Percentiles rank a stretch among this genome's conserved stretches.
Evolutionary conservation across 176 grass and related monocot genomes (phyloP).

Genomic region (Rhynchospora breviuscula): DNA sequence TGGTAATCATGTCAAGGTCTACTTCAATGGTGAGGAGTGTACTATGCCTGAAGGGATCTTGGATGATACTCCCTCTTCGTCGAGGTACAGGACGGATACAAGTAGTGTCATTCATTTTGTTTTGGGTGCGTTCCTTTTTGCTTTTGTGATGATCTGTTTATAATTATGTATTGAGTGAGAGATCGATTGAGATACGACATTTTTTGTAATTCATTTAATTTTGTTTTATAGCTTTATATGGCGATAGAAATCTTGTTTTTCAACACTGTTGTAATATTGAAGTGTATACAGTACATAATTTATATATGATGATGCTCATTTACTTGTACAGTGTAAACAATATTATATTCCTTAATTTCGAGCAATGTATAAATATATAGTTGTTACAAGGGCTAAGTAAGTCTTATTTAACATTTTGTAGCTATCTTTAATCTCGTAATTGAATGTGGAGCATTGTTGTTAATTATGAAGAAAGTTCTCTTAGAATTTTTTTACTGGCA

Average conservation of each 20-base stretch:
- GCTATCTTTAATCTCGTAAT: too few relatives aligned
- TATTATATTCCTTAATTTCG: too few relatives aligned
- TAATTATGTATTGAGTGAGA: neutral
- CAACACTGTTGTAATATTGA: conserved; percentile 3
- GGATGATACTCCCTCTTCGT: neutral
- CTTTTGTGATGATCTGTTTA: neutral
- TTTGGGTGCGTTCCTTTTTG: conserved; percentile 2
- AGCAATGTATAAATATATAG: too few relatives aligned
- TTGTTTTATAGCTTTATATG: neutral
- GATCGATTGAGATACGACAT: neutral
- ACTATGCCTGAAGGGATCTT: conserved; percentile 54
- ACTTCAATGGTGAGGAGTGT: conserved; percentile 86
- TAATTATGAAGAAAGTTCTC: too few relatives aligned
- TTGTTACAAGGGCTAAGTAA: too few relatives aligned
- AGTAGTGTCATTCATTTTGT: neutral
- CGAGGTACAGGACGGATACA: neutral
- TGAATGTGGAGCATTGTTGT: too few relatives aligned
- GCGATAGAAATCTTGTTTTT: neutral
- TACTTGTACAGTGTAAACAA: neutral
- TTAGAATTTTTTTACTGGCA: too few relatives aligned
- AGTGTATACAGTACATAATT: neutral
- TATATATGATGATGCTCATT: neutral
- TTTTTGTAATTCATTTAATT: neutral
- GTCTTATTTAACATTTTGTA: too few relatives aligned
- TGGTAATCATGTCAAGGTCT: conserved; percentile 66